Evolutionary conservation across 2,329 filamentous ascomycete species (phyloP).

Genomic region (Aspergillus amoenus): DNA sequence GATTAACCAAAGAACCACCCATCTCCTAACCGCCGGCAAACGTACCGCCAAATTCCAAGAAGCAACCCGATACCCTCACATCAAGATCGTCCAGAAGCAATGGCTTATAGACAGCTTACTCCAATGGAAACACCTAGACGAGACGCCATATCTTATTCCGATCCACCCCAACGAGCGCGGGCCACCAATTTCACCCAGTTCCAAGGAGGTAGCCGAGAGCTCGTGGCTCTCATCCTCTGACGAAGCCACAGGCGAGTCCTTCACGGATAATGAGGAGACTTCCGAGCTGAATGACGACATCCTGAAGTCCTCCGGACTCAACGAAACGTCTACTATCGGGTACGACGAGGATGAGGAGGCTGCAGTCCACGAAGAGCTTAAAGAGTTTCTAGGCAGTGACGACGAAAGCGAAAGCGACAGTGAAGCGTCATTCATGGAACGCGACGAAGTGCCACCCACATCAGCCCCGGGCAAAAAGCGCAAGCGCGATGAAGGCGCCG

Average conservation of each 20-base stretch:
- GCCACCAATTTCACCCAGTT: slow-evolving; percentile 40
- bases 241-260: slow-evolving; percentile 50
- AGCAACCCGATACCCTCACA: slow-evolving; percentile 72
- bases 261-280: slow-evolving; percentile 43
- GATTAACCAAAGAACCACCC: slow-evolving; percentile 49
- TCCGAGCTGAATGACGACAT: slow-evolving; percentile 43
- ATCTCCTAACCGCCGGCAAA: slow-evolving; percentile 56
- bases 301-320: slow-evolving; percentile 51
- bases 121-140: slow-evolving; percentile 78
- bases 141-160: slow-evolving; percentile 75
- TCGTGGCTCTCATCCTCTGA: slow-evolving; percentile 47
- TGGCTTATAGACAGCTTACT: slow-evolving; percentile 86
- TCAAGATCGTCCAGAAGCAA: slow-evolving; percentile 88
- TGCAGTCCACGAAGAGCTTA: slow-evolving; percentile 68
- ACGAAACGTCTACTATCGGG: slow-evolving; percentile 52
- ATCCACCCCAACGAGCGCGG: slow-evolving; percentile 67
- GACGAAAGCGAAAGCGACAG: slow-evolving; percentile 52
- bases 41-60: slow-evolving; percentile 89
- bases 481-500: slow-evolving; percentile 33
- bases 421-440: slow-evolving; percentile 35
- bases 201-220: slow-evolving; percentile 46
- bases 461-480: slow-evolving; percentile 32
- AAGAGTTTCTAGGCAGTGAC: slow-evolving; percentile 64
- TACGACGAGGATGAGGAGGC: slow-evolving; percentile 65
- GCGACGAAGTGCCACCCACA: slow-evolving; percentile 18